Conservation (phyloP, 768 basidiomycete species). For the Amanita pseudoporphyria region DNA sequence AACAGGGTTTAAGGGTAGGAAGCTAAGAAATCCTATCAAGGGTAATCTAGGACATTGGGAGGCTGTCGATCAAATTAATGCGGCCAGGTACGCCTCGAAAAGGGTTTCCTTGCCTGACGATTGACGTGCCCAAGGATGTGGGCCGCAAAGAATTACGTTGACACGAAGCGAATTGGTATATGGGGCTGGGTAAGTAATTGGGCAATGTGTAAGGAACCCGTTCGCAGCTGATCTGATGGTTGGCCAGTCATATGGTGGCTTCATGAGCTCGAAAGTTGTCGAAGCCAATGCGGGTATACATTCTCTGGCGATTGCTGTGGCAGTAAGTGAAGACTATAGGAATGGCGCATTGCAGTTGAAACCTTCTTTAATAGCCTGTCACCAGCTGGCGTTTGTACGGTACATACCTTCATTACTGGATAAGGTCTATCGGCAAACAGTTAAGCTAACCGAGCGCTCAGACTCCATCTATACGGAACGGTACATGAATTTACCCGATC, state of each 20-base stretch:
- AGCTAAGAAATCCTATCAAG: conserved; percentile 80
- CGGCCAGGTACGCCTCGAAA: conserved; percentile 53
- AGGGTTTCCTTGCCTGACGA: not conserved
- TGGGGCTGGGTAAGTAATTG: conserved; percentile 86
- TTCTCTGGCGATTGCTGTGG: conserved; percentile 84
- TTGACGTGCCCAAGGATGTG: conserved; percentile 42
- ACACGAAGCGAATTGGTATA: conserved; percentile 80
- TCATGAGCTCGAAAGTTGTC: conserved; percentile 88
- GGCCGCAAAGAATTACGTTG: conserved; percentile 83
- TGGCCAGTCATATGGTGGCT: conserved; percentile 86
- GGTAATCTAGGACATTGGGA: conserved; percentile 86
- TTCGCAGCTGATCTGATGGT: not conserved
- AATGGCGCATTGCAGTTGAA: too few relatives aligned
- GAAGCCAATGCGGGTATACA: conserved; percentile 89
- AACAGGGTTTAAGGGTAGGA: conserved; percentile 84
- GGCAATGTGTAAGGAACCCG: not conserved
- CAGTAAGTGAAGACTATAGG: conserved; percentile 39
- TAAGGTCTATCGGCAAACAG: not conserved
- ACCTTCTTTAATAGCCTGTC: conserved; percentile 49
- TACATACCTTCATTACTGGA: conserved; percentile 19
- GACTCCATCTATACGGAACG: conserved; percentile 97
- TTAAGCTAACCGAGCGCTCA: conserved; percentile 16
- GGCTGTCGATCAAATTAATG: conserved; percentile 81
- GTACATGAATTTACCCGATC: conserved; percentile 81
- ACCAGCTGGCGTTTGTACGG: conserved; percentile 81